Evolutionary conservation across 176 grass and related monocot species (phyloP).

Genomic region (Stipa capillata): DNA sequence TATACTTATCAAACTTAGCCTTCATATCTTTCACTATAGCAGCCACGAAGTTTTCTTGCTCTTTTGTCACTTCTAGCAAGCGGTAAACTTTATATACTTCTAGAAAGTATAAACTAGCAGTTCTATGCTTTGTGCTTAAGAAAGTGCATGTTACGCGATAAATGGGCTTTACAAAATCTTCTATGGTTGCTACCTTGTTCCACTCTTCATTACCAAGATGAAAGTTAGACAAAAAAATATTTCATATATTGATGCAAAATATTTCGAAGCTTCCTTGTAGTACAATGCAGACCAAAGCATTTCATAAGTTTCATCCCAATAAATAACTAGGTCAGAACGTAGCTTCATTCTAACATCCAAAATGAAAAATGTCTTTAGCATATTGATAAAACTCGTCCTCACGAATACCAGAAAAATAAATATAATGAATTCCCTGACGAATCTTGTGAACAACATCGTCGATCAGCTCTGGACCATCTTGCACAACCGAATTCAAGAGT

Average conservation of each 20-base stretch:
- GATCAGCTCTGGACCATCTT: constrained; percentile 5
- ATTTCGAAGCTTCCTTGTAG: constrained; percentile 12
- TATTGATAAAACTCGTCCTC: constrained; percentile 4
- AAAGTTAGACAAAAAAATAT: neutral
- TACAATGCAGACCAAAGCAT: neutral
- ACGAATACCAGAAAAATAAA: neutral
- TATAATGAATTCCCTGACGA: constrained; percentile 11
- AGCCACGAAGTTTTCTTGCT: constrained; percentile 7
- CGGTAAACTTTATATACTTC: constrained; percentile 18
- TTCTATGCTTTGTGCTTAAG: neutral
- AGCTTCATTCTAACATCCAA: constrained; percentile 22
- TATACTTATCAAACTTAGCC: constrained; percentile 18
- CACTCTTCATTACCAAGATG: constrained; percentile 15
- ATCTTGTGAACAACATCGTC: constrained; percentile 15
- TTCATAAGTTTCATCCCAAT: constrained; percentile 25
- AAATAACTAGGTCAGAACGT: neutral
- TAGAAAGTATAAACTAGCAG: constrained; percentile 24
- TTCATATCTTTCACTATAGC: constrained; percentile 14
- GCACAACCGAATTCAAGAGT: neutral
- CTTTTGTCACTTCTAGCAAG: constrained; percentile 8
- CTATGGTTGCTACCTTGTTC: neutral
- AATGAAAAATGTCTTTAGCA: neutral
- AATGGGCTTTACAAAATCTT: constrained; percentile 22
- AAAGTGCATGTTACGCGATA: constrained; percentile 21
- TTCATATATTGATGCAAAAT: constrained; percentile 18